Conservation (phyloP, 352 stramenopile species). For the Phytophthora pisi region DNA sequence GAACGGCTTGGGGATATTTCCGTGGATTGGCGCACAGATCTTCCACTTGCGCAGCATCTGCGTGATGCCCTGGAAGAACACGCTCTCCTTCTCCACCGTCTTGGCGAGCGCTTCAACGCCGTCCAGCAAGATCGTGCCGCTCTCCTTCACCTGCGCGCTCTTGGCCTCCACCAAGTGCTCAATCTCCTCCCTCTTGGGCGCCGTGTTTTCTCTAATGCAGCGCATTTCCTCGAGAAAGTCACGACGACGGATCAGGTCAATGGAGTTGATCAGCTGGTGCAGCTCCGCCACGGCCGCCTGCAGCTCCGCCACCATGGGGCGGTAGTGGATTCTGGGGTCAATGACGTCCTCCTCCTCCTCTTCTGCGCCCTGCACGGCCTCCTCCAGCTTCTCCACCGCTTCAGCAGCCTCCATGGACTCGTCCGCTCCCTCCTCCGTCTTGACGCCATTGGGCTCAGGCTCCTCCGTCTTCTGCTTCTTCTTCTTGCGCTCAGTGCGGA, state of each 20-base stretch:
- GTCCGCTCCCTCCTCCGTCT: constrained; percentile 29
- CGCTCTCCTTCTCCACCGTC: constrained; percentile 81
- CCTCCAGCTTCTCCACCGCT: constrained; percentile 29
- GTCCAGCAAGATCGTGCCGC: constrained; percentile 71
- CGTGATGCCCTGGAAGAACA: constrained; percentile 84
- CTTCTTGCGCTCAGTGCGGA: constrained; percentile 64
- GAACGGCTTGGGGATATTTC: constrained; percentile 89
- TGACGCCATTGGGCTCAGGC: constrained; percentile 29
- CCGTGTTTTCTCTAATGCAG: constrained; percentile 87
- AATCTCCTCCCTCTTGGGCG: constrained; percentile 78
- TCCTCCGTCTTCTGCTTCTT: constrained; percentile 44
- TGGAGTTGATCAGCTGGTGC: constrained; percentile 89
- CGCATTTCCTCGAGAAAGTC: constrained; percentile 89
- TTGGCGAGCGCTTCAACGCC: constrained; percentile 72
- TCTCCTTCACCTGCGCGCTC: constrained; percentile 74
- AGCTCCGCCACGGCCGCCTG: constrained; percentile 79
- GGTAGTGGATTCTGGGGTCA: constrained; percentile 86
- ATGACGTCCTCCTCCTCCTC: constrained; percentile 80
- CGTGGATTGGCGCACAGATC: constrained; percentile 84
- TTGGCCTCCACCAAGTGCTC: constrained; percentile 84
- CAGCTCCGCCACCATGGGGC: constrained; percentile 82
- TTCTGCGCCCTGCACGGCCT: constrained; percentile 30
- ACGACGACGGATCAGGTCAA: constrained; percentile 79
- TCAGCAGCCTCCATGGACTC: constrained; percentile 38
- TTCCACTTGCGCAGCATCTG: constrained; percentile 88